These are phyloP conservation scores for Piper longum DNA, from an alignment of 164 flowering plant genomes.

Conservation along the genomic window DNA sequence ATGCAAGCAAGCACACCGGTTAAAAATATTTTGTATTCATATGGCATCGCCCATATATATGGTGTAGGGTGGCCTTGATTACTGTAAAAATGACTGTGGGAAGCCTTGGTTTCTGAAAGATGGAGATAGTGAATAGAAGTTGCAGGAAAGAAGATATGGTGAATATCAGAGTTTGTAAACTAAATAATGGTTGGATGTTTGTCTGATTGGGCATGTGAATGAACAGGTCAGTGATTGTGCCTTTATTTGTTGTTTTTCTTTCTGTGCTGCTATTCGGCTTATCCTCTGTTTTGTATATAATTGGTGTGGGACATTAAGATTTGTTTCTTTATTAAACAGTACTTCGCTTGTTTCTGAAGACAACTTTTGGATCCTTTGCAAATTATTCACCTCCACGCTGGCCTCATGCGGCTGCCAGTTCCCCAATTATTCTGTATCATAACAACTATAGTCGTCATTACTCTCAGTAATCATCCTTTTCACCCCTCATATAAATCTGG, in stretches of 20 bases:
- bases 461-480: not conserved
- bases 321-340: not conserved
- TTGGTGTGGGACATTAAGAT: not conserved
- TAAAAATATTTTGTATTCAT: too few species aligned
- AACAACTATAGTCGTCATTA: not conserved
- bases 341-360: not conserved
- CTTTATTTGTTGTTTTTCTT: not conserved
- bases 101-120: too few species aligned
- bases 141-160: not conserved
- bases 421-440: not conserved
- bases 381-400: not conserved
- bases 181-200: not conserved
- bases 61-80: too few species aligned
- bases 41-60: too few species aligned
- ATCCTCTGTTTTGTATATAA: not conserved
- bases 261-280: too few species aligned
- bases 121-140: too few species aligned
- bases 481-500: not conserved
- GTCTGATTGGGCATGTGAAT: conserved; percentile 4
- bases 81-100: too few species aligned
- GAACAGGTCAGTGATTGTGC: conserved; percentile 1
- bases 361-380: not conserved
- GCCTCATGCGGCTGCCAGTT: not conserved
- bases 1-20: too few species aligned
- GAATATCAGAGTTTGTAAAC: not conserved